Base-by-base conservation (phyloP, 208 protist species). In the Acanthamoeba lenticulata region DNA sequence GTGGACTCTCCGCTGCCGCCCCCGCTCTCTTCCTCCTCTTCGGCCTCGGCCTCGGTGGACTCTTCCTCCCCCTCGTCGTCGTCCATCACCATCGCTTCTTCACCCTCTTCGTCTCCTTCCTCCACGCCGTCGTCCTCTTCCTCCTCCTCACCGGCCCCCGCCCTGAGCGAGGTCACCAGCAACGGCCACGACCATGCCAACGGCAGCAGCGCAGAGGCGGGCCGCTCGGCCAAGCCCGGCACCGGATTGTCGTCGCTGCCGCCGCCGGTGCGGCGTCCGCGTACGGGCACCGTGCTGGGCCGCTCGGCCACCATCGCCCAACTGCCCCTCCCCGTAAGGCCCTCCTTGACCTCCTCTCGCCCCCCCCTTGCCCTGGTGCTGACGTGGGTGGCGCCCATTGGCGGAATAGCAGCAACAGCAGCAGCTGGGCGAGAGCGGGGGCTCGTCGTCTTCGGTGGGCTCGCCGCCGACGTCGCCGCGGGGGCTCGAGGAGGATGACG, bases 41-140 rank as follows among this genome's bases (percentile, higher is more conserved):
- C 77, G 9, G 7, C 49, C 11, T 91, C 85, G 15, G 17, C 85
- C 15, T 72, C 45, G 6, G 29, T 32, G n/a, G 11, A 13, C 7
- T 32, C 85, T 34, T 91, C 85, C 7, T 91, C 85, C 36, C 27
- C n/a, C 27, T 69, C 85, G 24, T 91, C 85, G n/a, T 91, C 52
- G 29, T 9, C 13, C 9, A 29, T n/a, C 36, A 9, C 47, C 7
- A 47, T 47, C 77, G 27, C 77, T n/a, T 88, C 77, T 34, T 88
- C 77, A 47, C 29, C 77, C 32, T 81, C 69, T 81, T 13, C 34
- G 11, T 13, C 19, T 44, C 15, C 34, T 81, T 81, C 34, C 17
- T 32, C 34, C 24, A 45, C 34, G 19, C 24, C 19, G 15, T 81
- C 34, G 15, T n/a, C n/a, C n/a, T n/a, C n/a, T 38, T 27, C 27